Evolutionary conservation across 1,284 basidiomycete genomes (phyloP).

Genomic region (Rugosomyces carneus): DNA sequence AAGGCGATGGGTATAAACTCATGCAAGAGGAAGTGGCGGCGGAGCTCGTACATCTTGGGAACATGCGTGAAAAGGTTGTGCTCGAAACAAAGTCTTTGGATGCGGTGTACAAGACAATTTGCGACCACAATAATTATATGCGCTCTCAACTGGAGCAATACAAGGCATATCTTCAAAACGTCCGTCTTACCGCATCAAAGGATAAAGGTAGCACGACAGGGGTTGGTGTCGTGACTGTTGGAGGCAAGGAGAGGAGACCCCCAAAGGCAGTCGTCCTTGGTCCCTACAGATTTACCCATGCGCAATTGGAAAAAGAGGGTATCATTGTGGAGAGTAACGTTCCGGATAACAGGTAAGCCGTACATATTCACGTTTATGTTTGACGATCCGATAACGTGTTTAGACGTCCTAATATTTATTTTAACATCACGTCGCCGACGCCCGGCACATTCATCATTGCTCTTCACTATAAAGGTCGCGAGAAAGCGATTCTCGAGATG

Average conservation of each 20-base stretch:
- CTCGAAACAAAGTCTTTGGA: slow-evolving; percentile 91
- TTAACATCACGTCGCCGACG: slow-evolving; percentile 96
- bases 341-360: slow-evolving; percentile 81
- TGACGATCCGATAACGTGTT: slow-evolving; percentile 1
- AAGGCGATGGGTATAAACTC: slow-evolving; percentile 79
- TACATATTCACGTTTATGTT: neutral
- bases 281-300: slow-evolving; percentile 95
- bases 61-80: slow-evolving; percentile 92
- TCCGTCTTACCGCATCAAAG: slow-evolving; percentile 83
- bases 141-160: slow-evolving; percentile 97
- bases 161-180: slow-evolving; percentile 98
- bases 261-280: slow-evolving; percentile 83
- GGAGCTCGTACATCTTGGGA: slow-evolving; percentile 94
- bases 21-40: slow-evolving; percentile 97
- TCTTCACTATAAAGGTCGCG: slow-evolving; percentile 97
- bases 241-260: slow-evolving; percentile 95
- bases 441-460: slow-evolving; percentile 99
- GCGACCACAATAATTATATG: slow-evolving; percentile 98
- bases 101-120: slow-evolving; percentile 97
- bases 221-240: slow-evolving; percentile 93
- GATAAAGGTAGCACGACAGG: slow-evolving; percentile 80
- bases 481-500: slow-evolving; percentile 99
- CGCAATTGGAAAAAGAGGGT: slow-evolving; percentile 98
- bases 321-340: slow-evolving; percentile 99
- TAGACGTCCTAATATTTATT: slow-evolving; percentile 95